Evolutionary conservation across 2,329 filamentous ascomycete genomes (phyloP), one percentile per base, ranked within the genome.

Genomic region (Fonsecaea pugnacius): DNA sequence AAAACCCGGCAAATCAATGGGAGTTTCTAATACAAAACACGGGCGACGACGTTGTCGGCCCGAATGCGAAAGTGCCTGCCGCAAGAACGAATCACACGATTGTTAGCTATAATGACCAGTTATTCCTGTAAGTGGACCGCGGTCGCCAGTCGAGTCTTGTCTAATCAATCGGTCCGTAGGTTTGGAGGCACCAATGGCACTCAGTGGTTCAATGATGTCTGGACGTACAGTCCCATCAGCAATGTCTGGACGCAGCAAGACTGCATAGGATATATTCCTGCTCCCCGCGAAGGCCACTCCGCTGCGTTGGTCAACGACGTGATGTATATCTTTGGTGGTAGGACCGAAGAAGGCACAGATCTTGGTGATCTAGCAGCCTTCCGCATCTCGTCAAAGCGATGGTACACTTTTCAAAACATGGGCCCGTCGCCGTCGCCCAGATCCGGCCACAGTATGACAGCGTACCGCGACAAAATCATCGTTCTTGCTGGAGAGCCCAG

Each of bases 331-430:
- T 99, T 99, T 76, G 96, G 96, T 71, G 95, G 95, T 51, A 90
- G 95, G 65, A 97, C 92, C 0, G 92, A 97, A 74, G 93, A 98
- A 71, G 95, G 95, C 1, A 87, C 89, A 32, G 95, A 99, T 75
- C 81, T 99, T 3, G 95, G 94, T 36, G 95, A 99, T 76, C 83
- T 99, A 50, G 94, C 95, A 2, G 95, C 95, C 9, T 91, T 91
- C 77, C 84, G 88, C 56, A 91, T 91, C 71, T 87, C 89, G 0
- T 92, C 92, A 10, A 88, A 91, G 69, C 87, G 95, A 65, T 99
- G 95, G 95, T 99, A 98, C 76, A 99, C 95, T 38, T 99, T 99
- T 78, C 95, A 99, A 74, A 99, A 99, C 74, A 99, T 99, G 95
- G 95, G 95, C 0, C 93, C 93, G 2, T 96, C 93, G 1, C 95